Base-by-base conservation (phyloP, 176 grass and related monocot species). In the Themeda triandra region DNA sequence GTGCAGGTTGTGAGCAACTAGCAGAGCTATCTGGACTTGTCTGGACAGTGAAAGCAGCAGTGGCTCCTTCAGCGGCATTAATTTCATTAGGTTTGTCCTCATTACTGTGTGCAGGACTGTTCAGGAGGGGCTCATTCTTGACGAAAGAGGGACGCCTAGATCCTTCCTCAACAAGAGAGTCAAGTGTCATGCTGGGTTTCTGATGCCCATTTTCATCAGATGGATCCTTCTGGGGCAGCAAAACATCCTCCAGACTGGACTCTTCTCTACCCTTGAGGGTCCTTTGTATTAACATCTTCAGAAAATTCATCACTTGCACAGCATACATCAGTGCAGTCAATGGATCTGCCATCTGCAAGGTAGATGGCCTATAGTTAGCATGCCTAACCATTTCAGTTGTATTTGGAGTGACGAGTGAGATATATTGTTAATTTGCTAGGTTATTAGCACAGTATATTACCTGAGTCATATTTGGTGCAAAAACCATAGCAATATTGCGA, bases 231-330 rank as follows among this genome's bases (percentile, higher is more conserved):
- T 79, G 45, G 18, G 75, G 90, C 73, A 88, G 83, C 39, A 77
- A 76, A 39, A 46, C 66, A 33, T 88, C 79, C 67, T 92, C 93
- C 10, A 75, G 69, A 86, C 87, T 95, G 24, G 79, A 80, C 23
- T 94, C 87, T 58, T 86, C 78, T 87, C 92, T 90, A 46, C 71
- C 89, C 77, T 92, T 90, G 19, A 94, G 89, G 49, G 84, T 88
- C 79, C 85, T 94, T 71, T 87, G 63, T 86, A 94, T 92, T 42
- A 94, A 79, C 87, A 94, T 90, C 82, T 85, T 92, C 42, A 94
- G 87, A 85, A 94, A 90, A 73, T 94, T 94, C 92, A 94, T 94
- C 74, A 94, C 92, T 92, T 94, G 92, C 7, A 94, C 92, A 0
- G 85, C 92, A 69, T 94, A 90, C 92, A 90, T 94, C 39, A 94